Percentiles rank a stretch among this genome's conserved stretches.
Conservation (phyloP, 805 yeast genomes). For the Saccharomyces kudriavzevii region DNA sequence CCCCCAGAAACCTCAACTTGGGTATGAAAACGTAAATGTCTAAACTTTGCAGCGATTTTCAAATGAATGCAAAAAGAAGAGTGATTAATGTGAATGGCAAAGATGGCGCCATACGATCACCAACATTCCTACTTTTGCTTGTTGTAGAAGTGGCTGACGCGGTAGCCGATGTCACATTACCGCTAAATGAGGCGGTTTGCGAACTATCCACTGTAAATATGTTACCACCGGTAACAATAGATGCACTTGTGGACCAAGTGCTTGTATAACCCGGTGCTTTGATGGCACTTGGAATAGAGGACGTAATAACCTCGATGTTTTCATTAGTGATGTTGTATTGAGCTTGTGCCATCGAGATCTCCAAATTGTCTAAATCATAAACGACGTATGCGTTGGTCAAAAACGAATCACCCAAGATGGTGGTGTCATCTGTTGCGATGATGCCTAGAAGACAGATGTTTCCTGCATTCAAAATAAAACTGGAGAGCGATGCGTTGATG, state of each 20-base stretch:
- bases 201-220: constrained; percentile 16
- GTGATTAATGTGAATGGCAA: constrained; percentile 1
- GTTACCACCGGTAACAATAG: constrained; percentile 23
- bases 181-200: not conserved
- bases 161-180: not conserved
- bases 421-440: constrained; percentile 16
- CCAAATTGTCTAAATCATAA: constrained; percentile 50
- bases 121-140: constrained; percentile 1
- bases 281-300: constrained; percentile 40
- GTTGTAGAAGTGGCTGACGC: not conserved
- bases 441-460: constrained; percentile 39
- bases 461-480: constrained; percentile 21
- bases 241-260: constrained; percentile 32
- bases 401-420: constrained; percentile 50
- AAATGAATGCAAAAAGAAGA: not conserved
- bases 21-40: not conserved
- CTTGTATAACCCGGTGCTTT: constrained; percentile 41
- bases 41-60: not conserved
- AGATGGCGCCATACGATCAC: constrained; percentile 4
- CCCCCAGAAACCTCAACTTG: not conserved
- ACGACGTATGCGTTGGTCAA: constrained; percentile 55
- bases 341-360: constrained; percentile 51
- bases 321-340: constrained; percentile 11
- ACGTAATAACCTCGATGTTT: constrained; percentile 19
- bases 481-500: constrained; percentile 42